Conservation (phyloP, 371 early-diverging fungal species). For the Mycotypha africana region DNA sequence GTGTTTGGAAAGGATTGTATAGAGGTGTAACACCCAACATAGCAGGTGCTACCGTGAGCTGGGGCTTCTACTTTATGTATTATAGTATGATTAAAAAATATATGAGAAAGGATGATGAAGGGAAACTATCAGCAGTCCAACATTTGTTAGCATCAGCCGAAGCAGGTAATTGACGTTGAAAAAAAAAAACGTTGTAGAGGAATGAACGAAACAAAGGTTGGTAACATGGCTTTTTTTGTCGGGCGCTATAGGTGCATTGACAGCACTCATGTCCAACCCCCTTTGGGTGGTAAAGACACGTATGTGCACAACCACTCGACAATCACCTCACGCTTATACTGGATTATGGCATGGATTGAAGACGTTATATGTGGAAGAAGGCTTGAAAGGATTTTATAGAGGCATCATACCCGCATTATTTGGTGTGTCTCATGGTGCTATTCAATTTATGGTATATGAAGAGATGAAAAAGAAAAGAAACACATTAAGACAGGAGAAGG, state of each 20-base stretch:
- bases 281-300: conserved; percentile 95
- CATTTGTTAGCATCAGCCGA: conserved; percentile 80
- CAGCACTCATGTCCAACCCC: conserved; percentile 84
- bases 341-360: conserved; percentile 68
- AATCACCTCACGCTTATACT: conserved; percentile 68
- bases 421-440: conserved; percentile 90
- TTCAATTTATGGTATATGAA: conserved; percentile 97
- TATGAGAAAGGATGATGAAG: conserved; percentile 62
- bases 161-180: too few species aligned
- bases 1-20: conserved; percentile 73
- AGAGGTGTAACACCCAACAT: conserved; percentile 88
- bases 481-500: conserved; percentile 25
- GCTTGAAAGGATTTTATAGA: conserved; percentile 78
- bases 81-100: conserved; percentile 71
- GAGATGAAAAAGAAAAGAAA: conserved; percentile 80
- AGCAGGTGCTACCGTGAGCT: conserved; percentile 87
- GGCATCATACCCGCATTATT: conserved; percentile 88
- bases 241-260: conserved; percentile 60
- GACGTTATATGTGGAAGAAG: conserved; percentile 68
- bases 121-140: conserved; percentile 59
- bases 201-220: neutral
- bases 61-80: conserved; percentile 96
- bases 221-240: neutral
- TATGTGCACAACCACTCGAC: conserved; percentile 73
- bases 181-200: neutral